Evolutionary conservation across 2,329 filamentous ascomycete species (phyloP).

Genomic region (Tolypocladium ophioglossoides): DNA sequence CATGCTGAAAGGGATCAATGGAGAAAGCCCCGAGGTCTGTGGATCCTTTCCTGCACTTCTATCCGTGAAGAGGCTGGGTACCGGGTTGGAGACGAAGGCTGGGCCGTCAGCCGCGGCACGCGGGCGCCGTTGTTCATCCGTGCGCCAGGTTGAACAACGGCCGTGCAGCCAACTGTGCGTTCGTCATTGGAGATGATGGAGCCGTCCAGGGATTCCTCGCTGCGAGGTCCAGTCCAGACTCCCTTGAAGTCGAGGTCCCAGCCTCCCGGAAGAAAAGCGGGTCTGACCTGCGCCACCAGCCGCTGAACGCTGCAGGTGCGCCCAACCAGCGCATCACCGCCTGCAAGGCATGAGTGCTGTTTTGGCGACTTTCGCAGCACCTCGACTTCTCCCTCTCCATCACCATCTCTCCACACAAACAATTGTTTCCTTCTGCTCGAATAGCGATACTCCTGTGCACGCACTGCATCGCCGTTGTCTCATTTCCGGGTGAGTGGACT

Average conservation of each 20-base stretch:
- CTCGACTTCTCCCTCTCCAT: not conserved
- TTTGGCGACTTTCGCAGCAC: not conserved
- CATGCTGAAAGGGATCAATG: not conserved
- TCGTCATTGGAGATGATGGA: not conserved
- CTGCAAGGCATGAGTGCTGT: not conserved
- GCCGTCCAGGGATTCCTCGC: not conserved
- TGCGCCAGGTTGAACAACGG: too few relatives aligned
- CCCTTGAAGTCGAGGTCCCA: not conserved
- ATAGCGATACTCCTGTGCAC: too few relatives aligned
- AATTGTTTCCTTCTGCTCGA: not conserved
- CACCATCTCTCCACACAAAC: not conserved
- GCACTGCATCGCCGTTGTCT: not conserved
- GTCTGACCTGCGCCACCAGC: slow-evolving; percentile 3
- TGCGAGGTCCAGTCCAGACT: not conserved
- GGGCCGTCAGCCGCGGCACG: not conserved
- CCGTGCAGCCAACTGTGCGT: too few relatives aligned
- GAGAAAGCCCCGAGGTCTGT: not conserved
- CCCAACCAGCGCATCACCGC: slow-evolving; percentile 1
- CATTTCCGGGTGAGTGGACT: not conserved
- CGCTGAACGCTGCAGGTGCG: slow-evolving; percentile 1
- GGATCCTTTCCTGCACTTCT: not conserved
- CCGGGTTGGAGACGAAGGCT: not conserved
- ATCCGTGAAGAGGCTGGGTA: not conserved
- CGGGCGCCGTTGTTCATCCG: too few relatives aligned
- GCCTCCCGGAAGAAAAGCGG: slow-evolving; percentile 3